phyloP scores from a whole-genome alignment of 1,284 basidiomycete species.

The Testicularia cyperi region DNA sequence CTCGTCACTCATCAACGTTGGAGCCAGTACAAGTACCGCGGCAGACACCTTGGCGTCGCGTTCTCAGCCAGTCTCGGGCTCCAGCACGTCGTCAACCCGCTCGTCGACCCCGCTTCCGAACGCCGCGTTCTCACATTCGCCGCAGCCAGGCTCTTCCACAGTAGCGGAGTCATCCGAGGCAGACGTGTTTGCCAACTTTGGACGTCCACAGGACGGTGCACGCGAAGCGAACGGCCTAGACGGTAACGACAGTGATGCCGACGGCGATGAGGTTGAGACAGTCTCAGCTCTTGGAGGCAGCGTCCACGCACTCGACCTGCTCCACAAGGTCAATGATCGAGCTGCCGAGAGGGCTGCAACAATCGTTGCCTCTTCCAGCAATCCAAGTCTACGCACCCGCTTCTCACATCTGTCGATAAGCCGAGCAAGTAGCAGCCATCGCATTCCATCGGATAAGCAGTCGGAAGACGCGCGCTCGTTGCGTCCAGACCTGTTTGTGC shows the following conservation, averaged over 20 bases:
- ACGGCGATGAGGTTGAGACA: neutral
- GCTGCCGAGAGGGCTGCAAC: constrained; percentile 20
- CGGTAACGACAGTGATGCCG: neutral
- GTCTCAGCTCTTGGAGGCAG: constrained; percentile 13
- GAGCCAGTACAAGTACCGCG: constrained; percentile 22
- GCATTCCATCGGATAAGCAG: constrained; percentile 3
- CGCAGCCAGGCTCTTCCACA: too few species aligned
- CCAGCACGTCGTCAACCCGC: constrained; percentile 15
- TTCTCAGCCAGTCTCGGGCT: constrained; percentile 1
- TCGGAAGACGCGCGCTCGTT: constrained; percentile 12
- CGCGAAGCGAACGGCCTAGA: too few species aligned
- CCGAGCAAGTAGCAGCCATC: neutral
- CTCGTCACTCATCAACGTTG: constrained; percentile 22
- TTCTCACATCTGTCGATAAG: constrained; percentile 14
- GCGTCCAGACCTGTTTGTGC: constrained; percentile 7
- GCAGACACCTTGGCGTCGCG: constrained; percentile 6
- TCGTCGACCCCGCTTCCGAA: constrained; percentile 21
- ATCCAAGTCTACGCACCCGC: constrained; percentile 8
- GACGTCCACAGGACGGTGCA: too few species aligned
- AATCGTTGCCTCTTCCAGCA: too few species aligned
- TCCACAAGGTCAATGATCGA: constrained; percentile 26
- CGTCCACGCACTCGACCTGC: constrained; percentile 29
- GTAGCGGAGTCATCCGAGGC: too few species aligned
- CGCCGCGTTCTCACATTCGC: constrained; percentile 7
- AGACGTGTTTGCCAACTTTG: too few species aligned